A percentile compares a stretch with the other conserved stretches of the same genome.
Evolutionary conservation across 768 basidiomycete genomes (phyloP).

Genomic region (Exsudoporus frostii): DNA sequence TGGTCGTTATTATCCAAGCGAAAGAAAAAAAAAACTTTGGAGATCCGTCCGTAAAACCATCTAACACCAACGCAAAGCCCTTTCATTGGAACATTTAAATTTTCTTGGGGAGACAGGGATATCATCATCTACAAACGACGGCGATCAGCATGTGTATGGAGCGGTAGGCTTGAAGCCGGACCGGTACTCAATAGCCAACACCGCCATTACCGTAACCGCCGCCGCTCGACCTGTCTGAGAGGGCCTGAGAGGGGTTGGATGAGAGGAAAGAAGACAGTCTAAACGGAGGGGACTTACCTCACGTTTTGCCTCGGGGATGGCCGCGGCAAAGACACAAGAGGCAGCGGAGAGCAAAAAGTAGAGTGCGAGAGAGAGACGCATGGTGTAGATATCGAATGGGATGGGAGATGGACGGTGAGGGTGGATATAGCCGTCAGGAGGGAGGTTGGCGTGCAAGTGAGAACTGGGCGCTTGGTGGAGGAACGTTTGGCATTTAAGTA

Average conservation of each 20-base stretch:
- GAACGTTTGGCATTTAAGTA: neutral
- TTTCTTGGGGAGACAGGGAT: neutral
- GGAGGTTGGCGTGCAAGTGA: neutral
- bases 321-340: slow-evolving; percentile 5
- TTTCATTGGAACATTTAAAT: neutral
- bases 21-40: neutral
- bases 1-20: neutral
- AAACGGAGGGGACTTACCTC: slow-evolving; percentile 2
- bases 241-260: neutral
- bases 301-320: slow-evolving; percentile 7
- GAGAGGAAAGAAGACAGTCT: too few relatives aligned
- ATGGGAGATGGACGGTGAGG: neutral
- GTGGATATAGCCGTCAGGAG: neutral
- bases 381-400: neutral
- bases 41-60: neutral
- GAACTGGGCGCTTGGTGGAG: neutral
- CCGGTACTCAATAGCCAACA: neutral
- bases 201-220: neutral
- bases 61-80: neutral
- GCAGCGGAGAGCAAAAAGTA: slow-evolving; percentile 13
- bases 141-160: neutral
- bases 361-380: slow-evolving; percentile 14
- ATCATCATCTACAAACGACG: neutral
- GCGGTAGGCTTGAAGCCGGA: neutral
- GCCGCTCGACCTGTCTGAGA: neutral